Evolutionary conservation across 129 eudicot species (phyloP), one percentile per base, ranked within the genome.

Genomic region (Flaveria ramosissima): DNA sequence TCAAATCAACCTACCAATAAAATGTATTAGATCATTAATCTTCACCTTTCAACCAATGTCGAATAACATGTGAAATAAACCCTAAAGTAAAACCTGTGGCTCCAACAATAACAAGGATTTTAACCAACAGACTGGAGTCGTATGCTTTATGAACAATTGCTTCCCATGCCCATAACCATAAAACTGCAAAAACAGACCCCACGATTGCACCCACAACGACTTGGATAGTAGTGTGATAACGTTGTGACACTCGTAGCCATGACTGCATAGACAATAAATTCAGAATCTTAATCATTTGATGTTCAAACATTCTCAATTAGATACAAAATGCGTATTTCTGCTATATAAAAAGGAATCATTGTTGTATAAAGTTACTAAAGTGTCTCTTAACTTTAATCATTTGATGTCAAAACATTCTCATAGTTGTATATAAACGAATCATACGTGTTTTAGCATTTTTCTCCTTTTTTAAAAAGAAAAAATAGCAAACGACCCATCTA

Each of bases 161-260:
- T 4, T 87, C 80, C 97, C 97, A 92, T 21, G 81, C 80, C 96
- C 96, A 92, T 70, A 80, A 82, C 96, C 96, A 92, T 27, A 83
- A 71, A 13, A 84, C 39, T 12, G 85, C 77, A 78, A 87, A 89
- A 23, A 57, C 30, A 3, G 82, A 80, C 41, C 96, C 97, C 32
- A 86, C 6, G 36, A 83, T 16, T 42, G 89, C 91, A 24, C 97
- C 97, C 64, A 89, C 97, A 1, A 48, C 76, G 16, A 92, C 89
- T 85, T 89, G 97, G 83, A 73, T 83, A 48, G 78, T 41, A 3
- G 93, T 87, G 46, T 92, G 93, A 68, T 80, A 71, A 45, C 77
- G 71, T 59, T 83, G 91, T 15, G 87, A 83, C 48, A 89, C 89
- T 67, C 93, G 85, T 75, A 92, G 80, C 96, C 97, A 92, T 71